Conservation (phyloP, 2,329 filamentous ascomycete genomes). For the Aspergillus alliaceus region DNA sequence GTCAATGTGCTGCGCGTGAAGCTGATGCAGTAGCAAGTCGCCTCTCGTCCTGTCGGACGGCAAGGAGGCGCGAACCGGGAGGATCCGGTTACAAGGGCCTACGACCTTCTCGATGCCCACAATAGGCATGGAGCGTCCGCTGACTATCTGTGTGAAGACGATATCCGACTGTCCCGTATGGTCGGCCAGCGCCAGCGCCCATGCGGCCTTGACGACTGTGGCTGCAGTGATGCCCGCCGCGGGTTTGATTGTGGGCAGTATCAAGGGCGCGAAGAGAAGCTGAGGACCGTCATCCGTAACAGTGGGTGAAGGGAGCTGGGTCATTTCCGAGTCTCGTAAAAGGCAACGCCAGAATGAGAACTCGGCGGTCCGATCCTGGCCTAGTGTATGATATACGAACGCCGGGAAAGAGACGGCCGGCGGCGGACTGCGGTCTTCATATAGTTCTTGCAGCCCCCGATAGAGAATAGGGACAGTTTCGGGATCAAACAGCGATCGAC, state of each 20-base stretch:
- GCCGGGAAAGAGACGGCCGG: too few species aligned
- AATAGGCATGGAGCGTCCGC: slow-evolving; percentile 47
- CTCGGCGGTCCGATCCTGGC: too few species aligned
- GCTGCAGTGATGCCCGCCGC: slow-evolving; percentile 18
- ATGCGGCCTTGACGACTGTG: slow-evolving; percentile 57
- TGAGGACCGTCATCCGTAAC: too few species aligned
- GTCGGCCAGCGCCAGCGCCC: slow-evolving; percentile 56
- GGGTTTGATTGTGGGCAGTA: background rate
- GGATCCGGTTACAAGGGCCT: slow-evolving; percentile 17
- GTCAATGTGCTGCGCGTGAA: background rate
- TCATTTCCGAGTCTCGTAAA: too few species aligned
- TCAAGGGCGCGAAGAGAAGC: too few species aligned
- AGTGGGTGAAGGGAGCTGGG: background rate
- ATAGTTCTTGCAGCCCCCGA: too few species aligned
- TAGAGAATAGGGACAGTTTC: too few species aligned
- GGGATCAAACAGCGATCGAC: too few species aligned
- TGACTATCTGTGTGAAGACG: slow-evolving; percentile 56
- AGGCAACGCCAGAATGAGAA: too few species aligned
- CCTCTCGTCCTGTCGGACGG: background rate
- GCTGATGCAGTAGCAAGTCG: background rate
- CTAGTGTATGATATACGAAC: too few species aligned
- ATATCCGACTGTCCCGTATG: slow-evolving; percentile 53
- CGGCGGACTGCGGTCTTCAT: too few species aligned
- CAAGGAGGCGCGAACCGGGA: background rate
- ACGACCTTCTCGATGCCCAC: slow-evolving; percentile 25